Evolutionary conservation across 768 basidiomycete species (phyloP).

Genomic region (Filobasidium wieringae): DNA sequence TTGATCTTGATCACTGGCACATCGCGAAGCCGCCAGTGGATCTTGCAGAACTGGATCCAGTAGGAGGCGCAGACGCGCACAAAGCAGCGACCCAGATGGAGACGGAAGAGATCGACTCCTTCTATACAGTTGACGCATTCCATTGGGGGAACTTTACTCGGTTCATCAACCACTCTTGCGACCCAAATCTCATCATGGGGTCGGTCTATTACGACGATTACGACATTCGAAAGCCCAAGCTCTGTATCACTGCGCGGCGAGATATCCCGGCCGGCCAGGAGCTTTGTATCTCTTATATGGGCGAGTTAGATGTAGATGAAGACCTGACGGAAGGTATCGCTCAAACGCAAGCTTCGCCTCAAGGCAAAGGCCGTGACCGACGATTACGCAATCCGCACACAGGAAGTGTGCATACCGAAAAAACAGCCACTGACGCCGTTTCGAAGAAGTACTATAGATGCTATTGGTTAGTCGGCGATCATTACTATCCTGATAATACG

Average conservation of each 20-base stretch:
- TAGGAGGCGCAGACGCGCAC: slow-evolving; percentile 20
- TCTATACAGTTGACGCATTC: slow-evolving; percentile 59
- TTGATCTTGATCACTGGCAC: slow-evolving; percentile 68
- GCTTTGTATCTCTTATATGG: slow-evolving; percentile 36
- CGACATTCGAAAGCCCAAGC: slow-evolving; percentile 34
- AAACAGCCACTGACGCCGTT: neutral
- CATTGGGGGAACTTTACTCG: slow-evolving; percentile 74
- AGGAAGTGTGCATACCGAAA: neutral
- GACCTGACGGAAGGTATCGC: neutral
- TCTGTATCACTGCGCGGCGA: slow-evolving; percentile 30
- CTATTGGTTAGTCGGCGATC: neutral
- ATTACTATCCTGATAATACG: neutral
- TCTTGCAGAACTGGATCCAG: slow-evolving; percentile 22
- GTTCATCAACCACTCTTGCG: slow-evolving; percentile 82
- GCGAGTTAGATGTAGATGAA: slow-evolving; percentile 19
- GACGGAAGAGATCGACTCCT: slow-evolving; percentile 22
- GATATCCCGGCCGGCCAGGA: slow-evolving; percentile 28
- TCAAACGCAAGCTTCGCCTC: neutral
- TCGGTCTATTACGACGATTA: slow-evolving; percentile 59
- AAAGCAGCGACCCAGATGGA: slow-evolving; percentile 21
- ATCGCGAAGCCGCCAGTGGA: slow-evolving; percentile 39
- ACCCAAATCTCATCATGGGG: slow-evolving; percentile 65
- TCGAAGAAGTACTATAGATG: too few species aligned
- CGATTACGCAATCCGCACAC: neutral
- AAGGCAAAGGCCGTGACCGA: neutral